phyloP scores from a whole-genome alignment of 768 basidiomycete genomes.

The Tephrocybe sp. region DNA sequence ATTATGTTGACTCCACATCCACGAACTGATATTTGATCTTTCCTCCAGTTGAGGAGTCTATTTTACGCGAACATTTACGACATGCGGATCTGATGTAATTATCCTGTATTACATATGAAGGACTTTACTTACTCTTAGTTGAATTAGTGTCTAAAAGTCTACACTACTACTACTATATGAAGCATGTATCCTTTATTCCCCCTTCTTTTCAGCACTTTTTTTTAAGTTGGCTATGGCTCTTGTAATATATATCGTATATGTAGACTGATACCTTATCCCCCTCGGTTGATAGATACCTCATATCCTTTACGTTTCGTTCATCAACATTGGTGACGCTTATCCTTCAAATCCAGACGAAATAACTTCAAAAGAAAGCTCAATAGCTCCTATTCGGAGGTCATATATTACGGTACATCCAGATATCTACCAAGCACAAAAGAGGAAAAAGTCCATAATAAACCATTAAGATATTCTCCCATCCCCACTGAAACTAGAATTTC shows the following conservation, averaged over 20 bases:
- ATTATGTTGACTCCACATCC: background rate
- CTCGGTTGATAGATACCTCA: no score
- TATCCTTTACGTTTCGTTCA: no score
- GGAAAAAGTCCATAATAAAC: constrained; percentile 1
- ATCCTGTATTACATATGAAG: constrained; percentile 7
- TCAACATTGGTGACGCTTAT: no score
- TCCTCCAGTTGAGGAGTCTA: constrained; percentile 62
- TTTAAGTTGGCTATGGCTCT: background rate
- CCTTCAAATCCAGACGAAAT: no score
- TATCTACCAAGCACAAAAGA: background rate
- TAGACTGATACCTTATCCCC: no score
- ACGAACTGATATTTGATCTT: background rate
- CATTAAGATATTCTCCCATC: constrained; percentile 20
- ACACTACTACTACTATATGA: background rate
- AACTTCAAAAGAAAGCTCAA: no score
- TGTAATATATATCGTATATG: constrained; percentile 7
- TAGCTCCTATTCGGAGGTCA: background rate
- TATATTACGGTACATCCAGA: constrained; percentile 6
- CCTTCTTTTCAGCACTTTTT: background rate
- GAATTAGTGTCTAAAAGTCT: constrained; percentile 8
- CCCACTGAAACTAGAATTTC: constrained; percentile 26
- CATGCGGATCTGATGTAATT: constrained; percentile 66
- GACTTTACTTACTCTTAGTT: constrained; percentile 5
- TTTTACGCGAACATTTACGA: constrained; percentile 66
- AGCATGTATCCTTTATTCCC: constrained; percentile 1